phyloP scores from a whole-genome alignment of 768 basidiomycete genomes.

The Candolleomyces aberdarensis region DNA sequence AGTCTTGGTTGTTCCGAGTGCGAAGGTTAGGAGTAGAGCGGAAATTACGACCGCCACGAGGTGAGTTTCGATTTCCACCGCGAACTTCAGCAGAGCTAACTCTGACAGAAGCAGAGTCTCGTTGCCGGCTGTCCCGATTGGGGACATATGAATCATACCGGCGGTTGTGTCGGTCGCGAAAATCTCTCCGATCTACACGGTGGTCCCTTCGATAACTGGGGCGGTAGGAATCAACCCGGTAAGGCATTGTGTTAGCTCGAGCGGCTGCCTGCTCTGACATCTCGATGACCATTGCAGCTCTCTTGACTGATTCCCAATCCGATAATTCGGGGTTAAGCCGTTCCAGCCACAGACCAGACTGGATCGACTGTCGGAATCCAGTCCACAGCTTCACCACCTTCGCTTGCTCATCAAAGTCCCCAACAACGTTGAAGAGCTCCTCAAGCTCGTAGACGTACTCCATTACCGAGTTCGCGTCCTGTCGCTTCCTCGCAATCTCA shows the following conservation, averaged over 20 bases:
- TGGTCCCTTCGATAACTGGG: background rate
- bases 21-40: too few species aligned
- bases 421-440: slow-evolving; percentile 31
- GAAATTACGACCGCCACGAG: too few species aligned
- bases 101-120: too few species aligned
- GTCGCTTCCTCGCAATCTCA: slow-evolving; percentile 19
- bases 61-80: too few species aligned
- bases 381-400: background rate
- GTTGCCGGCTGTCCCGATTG: too few species aligned
- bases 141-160: too few species aligned
- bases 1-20: too few species aligned
- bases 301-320: background rate
- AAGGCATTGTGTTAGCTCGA: background rate
- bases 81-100: too few species aligned
- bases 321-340: background rate
- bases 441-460: slow-evolving; percentile 31
- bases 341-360: background rate
- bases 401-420: slow-evolving; percentile 13
- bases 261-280: background rate
- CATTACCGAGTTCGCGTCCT: slow-evolving; percentile 22
- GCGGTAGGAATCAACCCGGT: background rate
- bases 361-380: background rate
- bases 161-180: too few species aligned
- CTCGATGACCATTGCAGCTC: background rate
- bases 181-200: background rate